A percentile compares a stretch with the other conserved stretches of the same genome.
These are phyloP conservation scores for Jatropha multifida DNA, from an alignment of 441 rosid genomes.

Conservation along the genomic window DNA sequence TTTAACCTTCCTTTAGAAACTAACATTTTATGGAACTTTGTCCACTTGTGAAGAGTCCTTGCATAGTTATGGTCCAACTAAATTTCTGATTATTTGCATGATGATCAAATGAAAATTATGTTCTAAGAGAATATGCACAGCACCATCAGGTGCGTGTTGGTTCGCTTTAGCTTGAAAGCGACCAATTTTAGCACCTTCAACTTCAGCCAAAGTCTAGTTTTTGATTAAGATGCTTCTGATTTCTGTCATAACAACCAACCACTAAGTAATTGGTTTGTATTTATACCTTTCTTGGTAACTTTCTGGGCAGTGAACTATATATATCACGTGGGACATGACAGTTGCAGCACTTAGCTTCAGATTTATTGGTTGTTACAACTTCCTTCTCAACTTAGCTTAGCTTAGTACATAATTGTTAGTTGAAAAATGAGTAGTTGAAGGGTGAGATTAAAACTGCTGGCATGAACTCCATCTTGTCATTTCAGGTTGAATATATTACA, in stretches of 20 bases:
- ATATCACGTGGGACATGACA: constrained; percentile 11
- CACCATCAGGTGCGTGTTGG: not conserved
- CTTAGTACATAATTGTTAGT: not conserved
- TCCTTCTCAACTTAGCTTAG: constrained; percentile 5
- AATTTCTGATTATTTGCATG: constrained; percentile 7
- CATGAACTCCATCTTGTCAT: no score
- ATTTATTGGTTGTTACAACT: constrained; percentile 2
- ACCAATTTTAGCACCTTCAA: constrained; percentile 1
- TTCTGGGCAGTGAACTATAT: not conserved
- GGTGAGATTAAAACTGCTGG: no score
- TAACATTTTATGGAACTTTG: constrained; percentile 2
- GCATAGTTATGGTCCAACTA: not conserved
- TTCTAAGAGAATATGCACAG: not conserved
- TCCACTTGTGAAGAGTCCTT: not conserved
- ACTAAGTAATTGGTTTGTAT: not conserved
- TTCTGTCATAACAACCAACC: constrained; percentile 5
- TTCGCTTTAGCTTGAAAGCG: constrained; percentile 15
- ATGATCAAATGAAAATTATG: constrained; percentile 4
- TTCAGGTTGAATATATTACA: no score
- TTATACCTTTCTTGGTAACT: not conserved
- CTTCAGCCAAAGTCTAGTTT: not conserved
- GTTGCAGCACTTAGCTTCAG: not conserved
- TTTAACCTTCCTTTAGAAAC: not conserved
- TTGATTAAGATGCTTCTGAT: not conserved
- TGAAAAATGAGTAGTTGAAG: not conserved